Evolutionary conservation across 345 rosid species (phyloP).

Genomic region (Syzygium oleosum): DNA sequence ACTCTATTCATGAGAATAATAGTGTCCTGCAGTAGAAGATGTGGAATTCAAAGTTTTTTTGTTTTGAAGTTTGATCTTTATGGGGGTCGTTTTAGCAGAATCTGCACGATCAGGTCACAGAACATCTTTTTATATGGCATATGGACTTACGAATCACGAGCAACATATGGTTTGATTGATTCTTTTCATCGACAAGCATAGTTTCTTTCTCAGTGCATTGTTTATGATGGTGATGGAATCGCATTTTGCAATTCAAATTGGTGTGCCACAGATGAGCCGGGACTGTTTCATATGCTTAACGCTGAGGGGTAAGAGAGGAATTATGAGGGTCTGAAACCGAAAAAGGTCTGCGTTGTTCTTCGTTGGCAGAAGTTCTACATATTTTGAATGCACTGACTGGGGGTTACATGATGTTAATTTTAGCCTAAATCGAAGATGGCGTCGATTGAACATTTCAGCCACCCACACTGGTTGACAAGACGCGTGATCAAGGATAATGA

Average conservation of each 20-base stretch:
- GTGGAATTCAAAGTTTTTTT: background rate
- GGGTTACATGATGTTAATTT: background rate
- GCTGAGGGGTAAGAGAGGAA: background rate
- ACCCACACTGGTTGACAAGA: background rate
- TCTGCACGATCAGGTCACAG: background rate
- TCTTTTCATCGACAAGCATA: background rate
- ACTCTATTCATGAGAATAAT: background rate
- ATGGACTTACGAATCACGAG: background rate
- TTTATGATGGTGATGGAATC: background rate
- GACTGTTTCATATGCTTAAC: background rate
- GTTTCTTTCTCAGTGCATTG: background rate
- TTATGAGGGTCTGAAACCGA: background rate
- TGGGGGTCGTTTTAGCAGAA: background rate
- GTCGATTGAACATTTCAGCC: background rate
- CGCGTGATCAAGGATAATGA: background rate
- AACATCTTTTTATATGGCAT: background rate
- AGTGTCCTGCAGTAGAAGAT: background rate
- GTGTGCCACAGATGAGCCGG: background rate
- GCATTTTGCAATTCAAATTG: background rate
- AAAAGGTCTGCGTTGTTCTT: background rate
- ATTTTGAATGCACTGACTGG: background rate
- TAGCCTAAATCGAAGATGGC: background rate
- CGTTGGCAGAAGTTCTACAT: background rate
- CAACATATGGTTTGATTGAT: background rate
- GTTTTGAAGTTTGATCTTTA: background rate